These are phyloP conservation scores for Solanum etuberosum DNA, from an alignment of 257 asterid species.

Conservation along the genomic window DNA sequence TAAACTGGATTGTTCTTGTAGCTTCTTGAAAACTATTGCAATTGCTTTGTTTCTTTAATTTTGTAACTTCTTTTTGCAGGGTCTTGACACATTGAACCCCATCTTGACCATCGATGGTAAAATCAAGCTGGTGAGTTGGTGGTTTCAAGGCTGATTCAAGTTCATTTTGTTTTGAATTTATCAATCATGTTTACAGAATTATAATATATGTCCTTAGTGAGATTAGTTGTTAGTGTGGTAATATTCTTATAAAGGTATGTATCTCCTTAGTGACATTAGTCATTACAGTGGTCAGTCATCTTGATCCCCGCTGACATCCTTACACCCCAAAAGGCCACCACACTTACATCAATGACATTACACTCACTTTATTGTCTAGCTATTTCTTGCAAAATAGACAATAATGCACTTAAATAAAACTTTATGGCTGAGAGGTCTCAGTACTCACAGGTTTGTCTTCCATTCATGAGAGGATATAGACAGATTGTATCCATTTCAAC, in stretches of 20 bases:
- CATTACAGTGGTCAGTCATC: neutral
- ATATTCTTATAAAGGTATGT: neutral
- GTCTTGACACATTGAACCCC: slow-evolving; percentile 77
- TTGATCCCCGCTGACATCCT: neutral
- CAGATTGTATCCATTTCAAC: neutral
- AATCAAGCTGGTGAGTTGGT: slow-evolving; percentile 63
- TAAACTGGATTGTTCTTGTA: neutral
- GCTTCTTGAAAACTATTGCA: neutral
- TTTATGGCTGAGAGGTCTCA: neutral
- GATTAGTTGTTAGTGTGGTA: neutral
- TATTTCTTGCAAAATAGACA: neutral
- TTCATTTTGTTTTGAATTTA: neutral
- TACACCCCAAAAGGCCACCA: neutral
- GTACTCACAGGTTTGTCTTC: neutral
- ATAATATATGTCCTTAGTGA: neutral
- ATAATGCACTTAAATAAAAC: neutral
- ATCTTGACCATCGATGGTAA: slow-evolving; percentile 59
- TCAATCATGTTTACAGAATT: neutral
- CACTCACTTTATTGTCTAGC: neutral
- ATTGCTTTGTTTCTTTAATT: neutral
- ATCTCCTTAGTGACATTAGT: neutral
- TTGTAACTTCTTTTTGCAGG: slow-evolving; percentile 26
- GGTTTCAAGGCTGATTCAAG: neutral
- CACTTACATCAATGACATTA: neutral
- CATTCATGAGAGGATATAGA: neutral